These are phyloP conservation scores for Poronia punctata DNA, from an alignment of 495 filamentous ascomycete genomes.

Conservation along the genomic window DNA sequence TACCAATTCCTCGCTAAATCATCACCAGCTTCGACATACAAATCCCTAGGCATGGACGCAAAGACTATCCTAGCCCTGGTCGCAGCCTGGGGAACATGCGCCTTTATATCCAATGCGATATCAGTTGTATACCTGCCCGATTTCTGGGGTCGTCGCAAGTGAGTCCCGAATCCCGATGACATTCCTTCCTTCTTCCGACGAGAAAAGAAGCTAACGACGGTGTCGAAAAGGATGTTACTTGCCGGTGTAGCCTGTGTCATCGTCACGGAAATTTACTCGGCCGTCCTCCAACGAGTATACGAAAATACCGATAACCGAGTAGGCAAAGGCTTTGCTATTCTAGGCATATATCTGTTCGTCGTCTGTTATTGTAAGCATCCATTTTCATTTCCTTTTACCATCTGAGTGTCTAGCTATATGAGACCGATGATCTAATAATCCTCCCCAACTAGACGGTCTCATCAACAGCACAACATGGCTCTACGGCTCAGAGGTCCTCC, in stretches of 20 bases:
- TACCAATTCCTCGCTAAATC: background rate
- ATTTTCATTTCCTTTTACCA: background rate
- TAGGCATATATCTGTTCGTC: conserved; percentile 55
- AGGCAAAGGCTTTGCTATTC: conserved; percentile 55
- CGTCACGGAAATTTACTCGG: conserved; percentile 51
- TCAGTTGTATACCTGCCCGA: conserved; percentile 50
- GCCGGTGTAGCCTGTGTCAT: conserved; percentile 44
- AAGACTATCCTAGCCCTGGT: conserved; percentile 48
- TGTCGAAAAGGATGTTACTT: conserved; percentile 43
- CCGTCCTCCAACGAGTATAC: conserved; percentile 52
- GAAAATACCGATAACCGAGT: conserved; percentile 47
- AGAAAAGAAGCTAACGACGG: conserved; percentile 14
- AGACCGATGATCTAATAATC: no score
- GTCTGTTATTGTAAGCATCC: conserved; percentile 35
- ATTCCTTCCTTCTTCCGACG: conserved; percentile 3
- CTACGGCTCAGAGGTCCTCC: conserved; percentile 54
- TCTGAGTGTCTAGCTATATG: no score
- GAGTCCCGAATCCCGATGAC: conserved; percentile 15
- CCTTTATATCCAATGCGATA: conserved; percentile 46
- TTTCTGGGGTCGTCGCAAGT: conserved; percentile 53
- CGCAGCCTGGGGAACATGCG: conserved; percentile 49
- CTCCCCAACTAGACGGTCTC: conserved; percentile 34
- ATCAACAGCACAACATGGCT: conserved; percentile 56
- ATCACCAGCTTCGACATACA: conserved; percentile 39
- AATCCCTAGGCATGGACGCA: conserved; percentile 47